A percentile compares a stretch with the other conserved stretches of the same genome.
These are phyloP conservation scores for Cenococcum geophilum DNA, from an alignment of 495 filamentous ascomycete species.

Conservation along the genomic window DNA sequence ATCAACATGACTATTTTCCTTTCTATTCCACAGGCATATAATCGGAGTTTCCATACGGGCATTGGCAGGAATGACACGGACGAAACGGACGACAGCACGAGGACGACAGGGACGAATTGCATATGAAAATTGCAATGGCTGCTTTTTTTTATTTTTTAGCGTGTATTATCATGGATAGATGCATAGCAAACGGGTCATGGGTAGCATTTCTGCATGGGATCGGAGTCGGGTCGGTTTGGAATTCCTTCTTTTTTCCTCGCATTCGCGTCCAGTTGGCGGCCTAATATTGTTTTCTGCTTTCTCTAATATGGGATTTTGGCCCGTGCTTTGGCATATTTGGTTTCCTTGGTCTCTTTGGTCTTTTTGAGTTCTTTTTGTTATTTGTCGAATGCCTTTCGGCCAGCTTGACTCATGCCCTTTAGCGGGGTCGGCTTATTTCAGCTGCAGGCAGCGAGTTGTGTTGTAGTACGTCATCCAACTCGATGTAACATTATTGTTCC, in stretches of 20 bases:
- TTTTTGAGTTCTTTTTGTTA: not conserved
- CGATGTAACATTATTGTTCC: not conserved
- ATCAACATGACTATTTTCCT: slow-evolving; percentile 2
- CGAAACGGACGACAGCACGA: slow-evolving; percentile 6
- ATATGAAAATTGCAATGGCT: not conserved
- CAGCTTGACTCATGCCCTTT: not conserved
- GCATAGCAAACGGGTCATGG: slow-evolving; percentile 25
- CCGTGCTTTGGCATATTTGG: no score
- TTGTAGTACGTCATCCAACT: not conserved
- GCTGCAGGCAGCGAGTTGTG: not conserved
- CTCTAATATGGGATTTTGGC: no score
- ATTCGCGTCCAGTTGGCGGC: not conserved
- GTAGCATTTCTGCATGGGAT: slow-evolving; percentile 14
- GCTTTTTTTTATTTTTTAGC: slow-evolving; percentile 3
- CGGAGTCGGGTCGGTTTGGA: slow-evolving; percentile 11
- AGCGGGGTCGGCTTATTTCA: not conserved
- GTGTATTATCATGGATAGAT: slow-evolving; percentile 20
- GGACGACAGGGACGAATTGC: not conserved
- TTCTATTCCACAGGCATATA: slow-evolving; percentile 9
- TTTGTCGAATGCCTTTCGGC: not conserved
- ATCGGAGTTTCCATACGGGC: slow-evolving; percentile 22
- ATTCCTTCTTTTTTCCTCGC: slow-evolving; percentile 9
- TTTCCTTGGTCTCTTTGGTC: not conserved
- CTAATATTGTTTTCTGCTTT: no score
- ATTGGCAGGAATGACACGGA: not conserved